Conservation (phyloP, 257 asterid species). For the Voacanga thouarsii region DNA sequence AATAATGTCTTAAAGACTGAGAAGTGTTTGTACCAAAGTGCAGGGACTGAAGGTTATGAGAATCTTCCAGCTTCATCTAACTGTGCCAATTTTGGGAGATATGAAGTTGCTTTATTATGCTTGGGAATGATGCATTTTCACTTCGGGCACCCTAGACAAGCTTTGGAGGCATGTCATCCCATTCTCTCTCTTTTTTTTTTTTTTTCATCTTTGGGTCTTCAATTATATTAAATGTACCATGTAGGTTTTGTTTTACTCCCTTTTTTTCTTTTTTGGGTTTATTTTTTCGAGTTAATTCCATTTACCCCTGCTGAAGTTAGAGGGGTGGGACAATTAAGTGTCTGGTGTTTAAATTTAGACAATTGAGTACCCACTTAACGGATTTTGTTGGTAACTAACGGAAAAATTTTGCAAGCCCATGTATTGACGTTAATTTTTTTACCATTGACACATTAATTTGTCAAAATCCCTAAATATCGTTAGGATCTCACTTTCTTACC, state of each 20-base stretch:
- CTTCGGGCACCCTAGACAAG: constrained; percentile 88
- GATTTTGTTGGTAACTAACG: no score
- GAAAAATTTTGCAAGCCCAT: no score
- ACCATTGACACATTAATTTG: no score
- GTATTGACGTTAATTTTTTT: no score
- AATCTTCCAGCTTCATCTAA: constrained; percentile 60
- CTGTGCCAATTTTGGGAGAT: constrained; percentile 68
- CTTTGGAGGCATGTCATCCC: constrained; percentile 68
- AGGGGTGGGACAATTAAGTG: no score
- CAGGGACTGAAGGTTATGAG: constrained; percentile 98
- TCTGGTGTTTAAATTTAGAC: no score
- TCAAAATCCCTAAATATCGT: no score
- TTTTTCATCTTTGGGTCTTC: constrained; percentile 12
- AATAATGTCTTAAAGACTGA: constrained; percentile 30
- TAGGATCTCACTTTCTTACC: no score
- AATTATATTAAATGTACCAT: neutral
- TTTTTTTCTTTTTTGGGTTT: neutral
- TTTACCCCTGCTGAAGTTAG: no score
- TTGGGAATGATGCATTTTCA: constrained; percentile 97
- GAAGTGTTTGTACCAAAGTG: constrained; percentile 63
- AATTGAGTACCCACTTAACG: no score
- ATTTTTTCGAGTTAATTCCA: no score
- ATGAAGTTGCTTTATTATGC: constrained; percentile 82
- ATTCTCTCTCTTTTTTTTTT: neutral
- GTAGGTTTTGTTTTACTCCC: neutral